Evolutionary conservation across 441 rosid genomes (phyloP), one percentile per base, ranked within the genome.

Genomic region (Kokia cookei): DNA sequence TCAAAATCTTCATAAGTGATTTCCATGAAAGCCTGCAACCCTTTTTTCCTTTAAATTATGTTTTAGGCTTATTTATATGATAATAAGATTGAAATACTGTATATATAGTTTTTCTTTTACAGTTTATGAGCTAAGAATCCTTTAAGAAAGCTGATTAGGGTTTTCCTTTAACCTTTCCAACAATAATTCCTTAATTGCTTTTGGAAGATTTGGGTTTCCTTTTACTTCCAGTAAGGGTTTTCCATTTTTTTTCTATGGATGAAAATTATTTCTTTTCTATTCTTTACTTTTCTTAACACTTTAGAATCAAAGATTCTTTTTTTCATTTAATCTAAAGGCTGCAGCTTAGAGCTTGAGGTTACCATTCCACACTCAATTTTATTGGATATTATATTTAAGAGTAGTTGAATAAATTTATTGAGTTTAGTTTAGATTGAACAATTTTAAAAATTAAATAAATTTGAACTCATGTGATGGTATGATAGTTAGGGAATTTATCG

Each of bases 1-100:
- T 83, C 87, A 42, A 84, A 75, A 50, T 90, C 91, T 27, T 82
- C 87, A 14, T 71, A 76, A 51, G 74, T 29, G 47, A 60, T 59
- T 48, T 58, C 82, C 77, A 74, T 80, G 65, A 53, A 7, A 8
- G 43, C 10, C 11, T 69, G 22, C 64, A 37, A 60, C 61, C 17
- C 9, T 8, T 12, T 32, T 4, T 32, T 27, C 2, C 3, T n/a
- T 1, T 10, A 45, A 45, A 15, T 62, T 35, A 37, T 45, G 40
- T 48, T 13, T 22, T 12, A 26, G 65, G 1, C 48, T 40, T 50
- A 48, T 48, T 17, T 17, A 5, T 65, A 12, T 65, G 8, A 65
- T 70, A n/a, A 22, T 50, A 51, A 19, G 58, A 63, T 27, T 7
- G 32, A 32, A 57, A 55, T 73, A 7, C 27, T 48, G 15, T 48